A percentile compares a stretch with the other conserved stretches of the same genome.
phyloP scores from a whole-genome alignment of 2,329 filamentous ascomycete genomes.

The Cadophora luteo-olivacea region DNA sequence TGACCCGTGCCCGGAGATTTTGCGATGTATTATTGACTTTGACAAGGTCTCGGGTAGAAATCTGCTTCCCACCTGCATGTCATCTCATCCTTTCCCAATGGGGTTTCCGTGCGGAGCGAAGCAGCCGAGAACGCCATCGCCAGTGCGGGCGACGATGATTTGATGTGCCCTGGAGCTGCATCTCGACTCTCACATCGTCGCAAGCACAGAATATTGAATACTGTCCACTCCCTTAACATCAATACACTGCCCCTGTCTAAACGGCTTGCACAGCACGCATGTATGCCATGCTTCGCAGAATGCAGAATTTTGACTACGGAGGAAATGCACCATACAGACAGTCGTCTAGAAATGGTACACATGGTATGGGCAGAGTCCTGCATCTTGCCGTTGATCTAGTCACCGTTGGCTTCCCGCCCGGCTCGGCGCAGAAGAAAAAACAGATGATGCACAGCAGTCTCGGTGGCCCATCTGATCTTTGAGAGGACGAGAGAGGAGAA shows the following conservation, averaged over 20 bases:
- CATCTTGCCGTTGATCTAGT: neutral
- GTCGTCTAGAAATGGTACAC: neutral
- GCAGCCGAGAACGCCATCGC: constrained; percentile 15
- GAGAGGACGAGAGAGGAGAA: neutral
- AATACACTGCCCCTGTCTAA: neutral
- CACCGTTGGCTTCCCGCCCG: constrained; percentile 14
- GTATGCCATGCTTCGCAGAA: neutral
- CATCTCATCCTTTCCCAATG: constrained; percentile 13
- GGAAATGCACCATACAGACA: neutral
- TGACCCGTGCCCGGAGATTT: neutral
- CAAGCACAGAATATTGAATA: neutral
- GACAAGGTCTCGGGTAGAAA: constrained; percentile 1
- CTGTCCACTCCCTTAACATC: neutral
- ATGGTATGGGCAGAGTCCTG: neutral
- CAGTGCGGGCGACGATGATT: neutral
- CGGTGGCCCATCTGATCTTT: constrained; percentile 3
- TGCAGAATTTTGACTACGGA: neutral
- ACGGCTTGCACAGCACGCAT: constrained; percentile 6
- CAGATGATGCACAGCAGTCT: neutral
- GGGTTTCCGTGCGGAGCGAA: constrained; percentile 7
- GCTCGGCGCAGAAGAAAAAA: constrained; percentile 6
- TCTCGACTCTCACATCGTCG: neutral
- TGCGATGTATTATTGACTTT: neutral
- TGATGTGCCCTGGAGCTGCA: constrained; percentile 7
- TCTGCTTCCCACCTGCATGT: neutral